Base-by-base conservation (phyloP, 2,329 filamentous ascomycete genomes). In the Sporothrix sp. region DNA sequence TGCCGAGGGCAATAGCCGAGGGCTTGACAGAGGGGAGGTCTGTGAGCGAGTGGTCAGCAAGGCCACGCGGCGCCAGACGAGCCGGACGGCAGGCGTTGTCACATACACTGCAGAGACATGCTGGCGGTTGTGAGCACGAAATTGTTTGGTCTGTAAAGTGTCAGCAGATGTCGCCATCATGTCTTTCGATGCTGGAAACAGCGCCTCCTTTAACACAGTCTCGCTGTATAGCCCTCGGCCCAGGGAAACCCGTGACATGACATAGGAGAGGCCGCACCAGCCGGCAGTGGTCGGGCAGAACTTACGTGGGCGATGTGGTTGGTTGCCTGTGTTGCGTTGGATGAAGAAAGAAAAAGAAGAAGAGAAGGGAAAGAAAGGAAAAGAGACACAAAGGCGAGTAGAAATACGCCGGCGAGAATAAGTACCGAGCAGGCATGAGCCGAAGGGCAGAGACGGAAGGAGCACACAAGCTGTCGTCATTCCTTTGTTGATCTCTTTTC, bases 1-100 rank as follows among this genome's bases (percentile, higher is more conserved):
- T 93, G 72, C 93, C 93, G 64, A 97, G 81, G 65, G 91, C 93
- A 66, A 98, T 95, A 64, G 93, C 91, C 65, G 90, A 96, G 61
- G 93, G 93, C 84, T 96, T 97, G 66, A 98, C 93, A 60, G 90
- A 67, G 58, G 78, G 78, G 30, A 81, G 73, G 64, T 80, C 76
- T 79, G 53, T 7, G 21, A 48, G 16, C 7, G 11, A 18, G n/a
- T n/a, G 16, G 51, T 53, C 27, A 53, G 51, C n/a, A n/a, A n/a
- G n/a, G n/a, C n/a, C n/a, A n/a, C n/a, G n/a, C n/a, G n/a, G n/a
- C n/a, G n/a, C n/a, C n/a, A n/a, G n/a, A n/a, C n/a, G n/a, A n/a
- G n/a, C n/a, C n/a, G n/a, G n/a, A n/a, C n/a, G 13, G 8, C 27
- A 42, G 13, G 28, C 37, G 7, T 28, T 21, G 20, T 4, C 40